Evolutionary conservation across 2,329 filamentous ascomycete genomes (phyloP).

Genomic region (Raffaelea albimanens): DNA sequence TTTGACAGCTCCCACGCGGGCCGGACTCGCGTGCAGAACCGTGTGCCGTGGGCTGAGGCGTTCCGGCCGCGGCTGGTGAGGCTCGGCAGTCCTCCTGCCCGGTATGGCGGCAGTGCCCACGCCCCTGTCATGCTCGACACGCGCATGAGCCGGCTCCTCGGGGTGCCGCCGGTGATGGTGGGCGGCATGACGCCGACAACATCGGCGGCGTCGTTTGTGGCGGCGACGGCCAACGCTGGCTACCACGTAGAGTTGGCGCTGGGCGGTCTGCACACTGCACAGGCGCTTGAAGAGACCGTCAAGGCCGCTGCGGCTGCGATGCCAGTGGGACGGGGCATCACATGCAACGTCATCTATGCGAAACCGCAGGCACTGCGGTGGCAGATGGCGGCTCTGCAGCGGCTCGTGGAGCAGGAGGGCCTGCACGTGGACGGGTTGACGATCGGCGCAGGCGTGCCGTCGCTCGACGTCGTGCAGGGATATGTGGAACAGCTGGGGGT

Average conservation of each 20-base stretch:
- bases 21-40: too few relatives aligned
- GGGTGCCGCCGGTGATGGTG: slow-evolving; percentile 79
- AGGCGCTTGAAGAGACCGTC: slow-evolving; percentile 74
- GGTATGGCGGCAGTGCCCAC: too few relatives aligned
- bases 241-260: slow-evolving; percentile 88
- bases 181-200: slow-evolving; percentile 91
- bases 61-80: slow-evolving; percentile 87
- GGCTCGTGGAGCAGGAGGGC: slow-evolving; percentile 70
- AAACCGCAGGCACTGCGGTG: slow-evolving; percentile 82
- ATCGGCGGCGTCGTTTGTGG: slow-evolving; percentile 84
- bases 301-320: slow-evolving; percentile 77
- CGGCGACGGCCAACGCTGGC: slow-evolving; percentile 92
- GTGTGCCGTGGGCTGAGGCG: slow-evolving; percentile 94
- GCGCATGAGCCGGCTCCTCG: slow-evolving; percentile 87
- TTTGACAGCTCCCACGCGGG: slow-evolving; percentile 95
- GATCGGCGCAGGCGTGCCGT: slow-evolving; percentile 88
- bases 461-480: slow-evolving; percentile 83
- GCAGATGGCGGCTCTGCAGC: slow-evolving; percentile 83
- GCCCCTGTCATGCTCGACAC: slow-evolving; percentile 92
- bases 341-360: slow-evolving; percentile 84
- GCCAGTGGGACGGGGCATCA: slow-evolving; percentile 77
- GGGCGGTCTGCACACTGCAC: slow-evolving; percentile 79
- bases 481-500: slow-evolving; percentile 89
- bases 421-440: slow-evolving; percentile 86
- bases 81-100: too few relatives aligned